Evolutionary conservation across 176 grass and related monocot species (phyloP).

Genomic region (Aegilops longissima): DNA sequence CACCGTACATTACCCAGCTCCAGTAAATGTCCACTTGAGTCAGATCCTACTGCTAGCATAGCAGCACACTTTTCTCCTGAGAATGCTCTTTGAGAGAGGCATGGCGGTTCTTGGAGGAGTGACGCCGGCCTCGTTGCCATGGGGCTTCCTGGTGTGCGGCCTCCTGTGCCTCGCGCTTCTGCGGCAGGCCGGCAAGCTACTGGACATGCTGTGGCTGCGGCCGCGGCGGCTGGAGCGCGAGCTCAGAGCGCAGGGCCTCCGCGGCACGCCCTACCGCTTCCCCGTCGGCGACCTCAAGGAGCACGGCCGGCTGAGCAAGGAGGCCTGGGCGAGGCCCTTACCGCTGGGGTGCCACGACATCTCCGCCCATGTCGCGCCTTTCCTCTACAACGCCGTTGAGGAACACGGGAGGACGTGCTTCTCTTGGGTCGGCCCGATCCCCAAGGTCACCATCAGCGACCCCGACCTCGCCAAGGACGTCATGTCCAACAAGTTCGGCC

Average conservation of each 20-base stretch:
- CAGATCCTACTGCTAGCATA: not conserved
- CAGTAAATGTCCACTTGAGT: not conserved
- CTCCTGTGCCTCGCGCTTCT: constrained; percentile 19
- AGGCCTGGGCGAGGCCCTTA: constrained; percentile 42
- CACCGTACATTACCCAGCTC: not conserved
- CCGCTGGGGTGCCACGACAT: constrained; percentile 51
- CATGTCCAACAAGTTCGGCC: constrained; percentile 49
- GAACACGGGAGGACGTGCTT: constrained; percentile 47
- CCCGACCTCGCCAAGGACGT: constrained; percentile 42
- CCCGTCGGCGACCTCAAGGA: constrained; percentile 44
- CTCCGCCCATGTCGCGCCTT: constrained; percentile 34
- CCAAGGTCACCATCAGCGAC: constrained; percentile 45
- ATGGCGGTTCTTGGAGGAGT: constrained; percentile 12
- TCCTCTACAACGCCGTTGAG: constrained; percentile 34
- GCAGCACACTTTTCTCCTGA: not conserved
- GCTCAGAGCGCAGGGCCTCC: constrained; percentile 55
- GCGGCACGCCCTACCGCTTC: constrained; percentile 47
- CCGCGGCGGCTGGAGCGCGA: constrained; percentile 49
- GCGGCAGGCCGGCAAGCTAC: constrained; percentile 24
- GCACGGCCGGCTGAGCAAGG: constrained; percentile 9
- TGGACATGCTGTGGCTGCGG: constrained; percentile 41
- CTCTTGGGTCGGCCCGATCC: constrained; percentile 53
- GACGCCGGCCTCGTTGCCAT: not conserved
- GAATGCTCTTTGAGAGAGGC: not conserved
- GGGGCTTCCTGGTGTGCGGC: constrained; percentile 26